Evolutionary conservation across 2,329 filamentous ascomycete genomes (phyloP).

Genomic region (Polytolypa hystricis): DNA sequence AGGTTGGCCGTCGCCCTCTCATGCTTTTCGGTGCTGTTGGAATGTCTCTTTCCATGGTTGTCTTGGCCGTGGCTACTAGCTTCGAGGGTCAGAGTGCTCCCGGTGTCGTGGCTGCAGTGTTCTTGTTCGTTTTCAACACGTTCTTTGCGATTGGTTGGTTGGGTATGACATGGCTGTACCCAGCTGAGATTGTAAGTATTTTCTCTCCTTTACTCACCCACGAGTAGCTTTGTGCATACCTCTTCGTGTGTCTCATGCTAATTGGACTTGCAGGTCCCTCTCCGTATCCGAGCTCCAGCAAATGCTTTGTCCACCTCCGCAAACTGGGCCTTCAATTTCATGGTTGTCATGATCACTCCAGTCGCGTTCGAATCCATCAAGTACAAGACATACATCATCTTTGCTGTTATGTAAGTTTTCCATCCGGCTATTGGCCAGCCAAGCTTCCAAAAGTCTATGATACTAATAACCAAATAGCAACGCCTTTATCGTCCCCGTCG

Average conservation of each 20-base stretch:
- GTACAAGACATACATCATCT: constrained; percentile 47
- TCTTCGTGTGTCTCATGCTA: background rate
- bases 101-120: constrained; percentile 37
- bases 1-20: constrained; percentile 48
- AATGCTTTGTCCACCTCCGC: constrained; percentile 53
- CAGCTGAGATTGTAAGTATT: constrained; percentile 46
- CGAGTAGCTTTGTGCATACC: too few relatives aligned
- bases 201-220: background rate
- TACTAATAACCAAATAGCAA: constrained; percentile 28
- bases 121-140: constrained; percentile 53
- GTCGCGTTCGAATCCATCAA: constrained; percentile 46
- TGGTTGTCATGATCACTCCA: constrained; percentile 57
- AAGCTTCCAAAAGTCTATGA: constrained; percentile 1
- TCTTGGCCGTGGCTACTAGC: constrained; percentile 36
- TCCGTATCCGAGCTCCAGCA: constrained; percentile 41
- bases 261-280: constrained; percentile 16
- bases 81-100: constrained; percentile 26
- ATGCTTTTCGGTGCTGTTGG: constrained; percentile 60
- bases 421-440: background rate
- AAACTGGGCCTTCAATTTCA: constrained; percentile 53
- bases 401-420: constrained; percentile 39
- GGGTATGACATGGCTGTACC: constrained; percentile 52
- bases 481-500: constrained; percentile 43
- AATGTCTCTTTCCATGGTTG: constrained; percentile 55
- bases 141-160: constrained; percentile 52